phyloP scores from a whole-genome alignment of 202 grass and related monocot species.

The Zoysia matrella region DNA sequence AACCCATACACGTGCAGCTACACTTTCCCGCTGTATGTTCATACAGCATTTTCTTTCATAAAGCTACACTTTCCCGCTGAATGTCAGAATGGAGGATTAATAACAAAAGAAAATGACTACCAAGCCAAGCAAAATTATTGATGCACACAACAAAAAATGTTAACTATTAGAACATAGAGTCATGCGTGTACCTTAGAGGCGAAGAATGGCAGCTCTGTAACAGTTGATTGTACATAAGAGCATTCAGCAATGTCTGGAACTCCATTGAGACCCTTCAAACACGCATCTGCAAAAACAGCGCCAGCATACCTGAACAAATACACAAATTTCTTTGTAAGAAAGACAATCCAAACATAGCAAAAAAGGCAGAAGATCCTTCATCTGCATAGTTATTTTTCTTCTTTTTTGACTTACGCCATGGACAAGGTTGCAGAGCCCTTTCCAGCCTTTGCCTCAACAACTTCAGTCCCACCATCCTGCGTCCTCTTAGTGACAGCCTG shows the following conservation, averaged over 20 bases:
- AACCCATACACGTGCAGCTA: not conserved
- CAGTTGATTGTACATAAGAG: constrained; percentile 88
- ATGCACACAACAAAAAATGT: not conserved
- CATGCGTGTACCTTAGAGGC: constrained; percentile 74
- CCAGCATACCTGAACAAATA: constrained; percentile 86
- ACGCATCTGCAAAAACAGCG: constrained; percentile 28
- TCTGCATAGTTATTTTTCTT: not conserved
- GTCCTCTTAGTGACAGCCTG: constrained; percentile 67
- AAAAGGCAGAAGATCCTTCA: not conserved
- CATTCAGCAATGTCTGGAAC: constrained; percentile 84
- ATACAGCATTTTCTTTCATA: constrained; percentile 7
- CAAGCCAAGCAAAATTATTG: not conserved
- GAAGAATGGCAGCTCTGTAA: constrained; percentile 93
- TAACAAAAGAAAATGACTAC: constrained; percentile 1
- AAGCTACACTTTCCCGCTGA: not conserved
- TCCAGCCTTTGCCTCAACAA: constrained; percentile 94
- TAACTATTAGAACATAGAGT: constrained; percentile 11
- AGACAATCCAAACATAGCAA: constrained; percentile 15
- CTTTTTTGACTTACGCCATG: constrained; percentile 90
- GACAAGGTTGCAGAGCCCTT: constrained; percentile 95
- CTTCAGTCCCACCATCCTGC: constrained; percentile 66
- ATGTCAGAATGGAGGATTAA: not conserved
- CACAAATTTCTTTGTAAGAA: constrained; percentile 25
- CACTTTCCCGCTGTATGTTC: not conserved
- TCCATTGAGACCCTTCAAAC: constrained; percentile 5